Evolutionary conservation across 2,329 filamentous ascomycete genomes (phyloP).

Genomic region (Hypoxylon sp.): DNA sequence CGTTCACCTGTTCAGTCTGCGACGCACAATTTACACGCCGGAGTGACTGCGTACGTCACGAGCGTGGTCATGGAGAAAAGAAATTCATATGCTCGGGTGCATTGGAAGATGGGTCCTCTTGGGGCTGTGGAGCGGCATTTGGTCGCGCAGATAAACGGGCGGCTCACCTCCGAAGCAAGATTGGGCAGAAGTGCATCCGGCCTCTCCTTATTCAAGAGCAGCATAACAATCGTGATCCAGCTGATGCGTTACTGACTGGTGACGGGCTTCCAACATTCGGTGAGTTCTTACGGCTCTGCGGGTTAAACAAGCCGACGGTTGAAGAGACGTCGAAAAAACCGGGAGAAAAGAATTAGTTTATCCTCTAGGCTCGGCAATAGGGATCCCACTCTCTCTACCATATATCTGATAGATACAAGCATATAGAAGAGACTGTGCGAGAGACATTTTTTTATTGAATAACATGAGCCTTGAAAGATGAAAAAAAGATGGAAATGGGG

Average conservation of each 20-base stretch:
- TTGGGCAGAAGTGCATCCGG: slow-evolving; percentile 38
- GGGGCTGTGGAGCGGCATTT: slow-evolving; percentile 44
- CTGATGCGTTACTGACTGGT: neutral
- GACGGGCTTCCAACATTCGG: slow-evolving; percentile 26
- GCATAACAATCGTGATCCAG: slow-evolving; percentile 4
- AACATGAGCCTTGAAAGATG: too few species aligned
- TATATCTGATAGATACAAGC: too few species aligned
- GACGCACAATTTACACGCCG: slow-evolving; percentile 35
- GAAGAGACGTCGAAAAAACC: too few species aligned
- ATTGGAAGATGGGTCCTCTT: slow-evolving; percentile 39
- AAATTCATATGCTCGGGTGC: slow-evolving; percentile 40
- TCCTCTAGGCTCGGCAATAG: too few species aligned
- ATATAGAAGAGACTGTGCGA: too few species aligned
- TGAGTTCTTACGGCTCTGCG: slow-evolving; percentile 33
- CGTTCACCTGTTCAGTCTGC: slow-evolving; percentile 38
- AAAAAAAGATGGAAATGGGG: too few species aligned
- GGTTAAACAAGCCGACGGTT: slow-evolving; percentile 10
- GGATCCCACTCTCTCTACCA: too few species aligned
- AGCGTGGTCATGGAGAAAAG: slow-evolving; percentile 37
- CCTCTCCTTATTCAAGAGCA: slow-evolving; percentile 32
- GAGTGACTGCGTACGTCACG: slow-evolving; percentile 39
- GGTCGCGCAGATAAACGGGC: slow-evolving; percentile 40
- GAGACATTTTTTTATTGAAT: too few species aligned
- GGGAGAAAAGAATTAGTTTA: too few species aligned
- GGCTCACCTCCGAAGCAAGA: slow-evolving; percentile 39